Base-by-base conservation (phyloP, 179 eudicot species). In the Silene coronaria region DNA sequence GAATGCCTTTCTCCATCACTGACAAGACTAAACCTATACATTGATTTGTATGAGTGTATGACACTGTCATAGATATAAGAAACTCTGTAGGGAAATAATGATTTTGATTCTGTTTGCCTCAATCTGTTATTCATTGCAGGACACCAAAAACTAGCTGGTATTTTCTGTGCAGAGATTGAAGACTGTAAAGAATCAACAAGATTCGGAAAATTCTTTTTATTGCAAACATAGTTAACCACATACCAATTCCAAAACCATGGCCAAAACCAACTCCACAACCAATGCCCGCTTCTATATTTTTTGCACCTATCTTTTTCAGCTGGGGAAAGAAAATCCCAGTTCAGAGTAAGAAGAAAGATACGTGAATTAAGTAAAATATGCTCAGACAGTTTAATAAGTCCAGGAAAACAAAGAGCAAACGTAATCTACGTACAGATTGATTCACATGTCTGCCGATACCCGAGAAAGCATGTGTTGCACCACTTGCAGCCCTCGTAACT, bases 201-300 rank as follows among this genome's bases (percentile, higher is more conserved):
- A 23, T 68, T 78, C 16, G 32, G 53, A 51, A 71, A 10, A 62
- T n/a, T 62, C 59, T 21, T 46, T 42, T 36, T 26, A 13, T 36
- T 61, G 58, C 19, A 14, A 5, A 53, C 11, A 75, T 23, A 55
- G 59, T 5, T 32, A 76, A 58, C 38, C 19, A 79, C 87, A 60
- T 87, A 92, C 99, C 97, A 76, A 89, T 84, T 80, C 99, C 99
- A 76, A 90, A 88, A 77, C 99, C 99, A 83, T 95, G 97, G 34
- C 97, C 97, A 77, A 92, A 85, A 84, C 99, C 99, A 82, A 95
- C 89, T 83, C 99, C 99, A 78, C 99, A 95, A 34, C 99, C 99
- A 67, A 92, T 79, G 73, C 99, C 99, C 16, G 88, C 93, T 81
- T 92, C 84, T 83, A 91, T 84, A 80, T 87, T 89, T 82, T 92